Percentiles rank a stretch among this genome's conserved stretches.
Conservation (phyloP, 768 basidiomycete genomes). For the Boletus vinaceobasis region DNA sequence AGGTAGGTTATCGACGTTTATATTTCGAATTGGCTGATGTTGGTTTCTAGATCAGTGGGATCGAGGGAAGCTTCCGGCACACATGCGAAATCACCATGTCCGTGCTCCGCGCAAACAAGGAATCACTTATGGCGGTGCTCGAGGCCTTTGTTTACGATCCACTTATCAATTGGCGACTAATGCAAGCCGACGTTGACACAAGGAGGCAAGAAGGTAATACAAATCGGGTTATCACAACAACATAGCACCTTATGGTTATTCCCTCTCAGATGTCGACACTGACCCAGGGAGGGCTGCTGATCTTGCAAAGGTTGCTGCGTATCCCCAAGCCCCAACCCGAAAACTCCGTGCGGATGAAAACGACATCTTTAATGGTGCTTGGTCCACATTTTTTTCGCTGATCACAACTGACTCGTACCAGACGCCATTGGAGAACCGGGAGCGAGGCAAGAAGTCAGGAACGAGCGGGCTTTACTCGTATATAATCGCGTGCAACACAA, state of each 20-base stretch:
- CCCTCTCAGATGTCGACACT: constrained; percentile 37
- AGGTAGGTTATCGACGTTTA: constrained; percentile 48
- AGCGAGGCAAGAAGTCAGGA: constrained; percentile 80
- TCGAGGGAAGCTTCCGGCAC: constrained; percentile 93
- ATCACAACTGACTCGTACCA: constrained; percentile 15
- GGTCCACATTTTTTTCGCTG: background rate
- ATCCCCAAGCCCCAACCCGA: constrained; percentile 76
- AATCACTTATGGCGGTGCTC: constrained; percentile 97
- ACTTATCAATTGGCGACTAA: constrained; percentile 93
- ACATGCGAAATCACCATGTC: constrained; percentile 98
- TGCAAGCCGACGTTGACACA: constrained; percentile 77
- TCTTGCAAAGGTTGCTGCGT: constrained; percentile 61
- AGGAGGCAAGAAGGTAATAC: constrained; percentile 62
- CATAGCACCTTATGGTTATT: background rate
- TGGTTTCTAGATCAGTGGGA: constrained; percentile 81
- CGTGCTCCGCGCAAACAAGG: constrained; percentile 94
- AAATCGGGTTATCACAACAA: background rate
- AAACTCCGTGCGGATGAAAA: constrained; percentile 90
- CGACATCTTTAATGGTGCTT: constrained; percentile 84
- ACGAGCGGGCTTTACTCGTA: constrained; percentile 85
- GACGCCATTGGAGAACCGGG: constrained; percentile 49
- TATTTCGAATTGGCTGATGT: constrained; percentile 1
- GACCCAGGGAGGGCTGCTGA: constrained; percentile 59
- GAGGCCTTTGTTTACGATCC: constrained; percentile 99
- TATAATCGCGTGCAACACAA: constrained; percentile 96